Percentiles rank a stretch among this genome's conserved stretches.
Conservation (phyloP, 345 rosid genomes). For the Citrus inodora region DNA sequence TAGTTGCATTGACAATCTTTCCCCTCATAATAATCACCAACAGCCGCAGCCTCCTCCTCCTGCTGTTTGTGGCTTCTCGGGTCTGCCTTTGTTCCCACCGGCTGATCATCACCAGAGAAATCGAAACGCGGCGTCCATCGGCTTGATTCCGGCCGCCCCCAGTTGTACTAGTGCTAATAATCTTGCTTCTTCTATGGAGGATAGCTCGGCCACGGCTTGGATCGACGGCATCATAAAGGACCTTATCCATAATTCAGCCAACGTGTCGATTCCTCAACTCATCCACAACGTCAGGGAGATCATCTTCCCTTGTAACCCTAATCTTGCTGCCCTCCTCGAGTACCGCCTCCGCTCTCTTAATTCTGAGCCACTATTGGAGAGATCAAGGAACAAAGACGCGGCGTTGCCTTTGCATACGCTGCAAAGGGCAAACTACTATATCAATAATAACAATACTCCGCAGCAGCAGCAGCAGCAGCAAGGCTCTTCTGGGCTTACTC, state of each 20-base stretch:
- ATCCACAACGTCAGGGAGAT: constrained; percentile 94
- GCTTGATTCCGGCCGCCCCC: neutral
- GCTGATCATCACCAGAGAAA: constrained; percentile 20
- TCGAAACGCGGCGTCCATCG: constrained; percentile 14
- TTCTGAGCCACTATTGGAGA: constrained; percentile 37
- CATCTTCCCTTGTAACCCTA: constrained; percentile 91
- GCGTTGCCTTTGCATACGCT: constrained; percentile 20
- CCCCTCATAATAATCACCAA: neutral
- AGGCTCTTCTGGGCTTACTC: constrained; percentile 27
- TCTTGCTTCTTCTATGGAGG: constrained; percentile 43
- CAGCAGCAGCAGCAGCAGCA: constrained; percentile 13
- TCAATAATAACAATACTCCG: neutral
- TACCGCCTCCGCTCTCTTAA: constrained; percentile 65
- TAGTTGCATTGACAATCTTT: constrained; percentile 19
- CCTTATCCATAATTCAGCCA: constrained; percentile 64
- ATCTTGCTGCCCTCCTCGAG: constrained; percentile 82
- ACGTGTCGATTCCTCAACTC: constrained; percentile 92
- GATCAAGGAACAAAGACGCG: constrained; percentile 24
- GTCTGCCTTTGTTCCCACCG: constrained; percentile 84
- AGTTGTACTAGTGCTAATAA: neutral
- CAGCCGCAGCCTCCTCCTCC: constrained; percentile 35
- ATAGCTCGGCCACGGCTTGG: constrained; percentile 72
- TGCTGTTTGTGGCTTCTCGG: constrained; percentile 88
- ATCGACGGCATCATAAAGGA: constrained; percentile 86
- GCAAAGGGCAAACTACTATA: constrained; percentile 13